phyloP scores from a whole-genome alignment of 1,284 basidiomycete species.

The Macrocybe sp. region DNA sequence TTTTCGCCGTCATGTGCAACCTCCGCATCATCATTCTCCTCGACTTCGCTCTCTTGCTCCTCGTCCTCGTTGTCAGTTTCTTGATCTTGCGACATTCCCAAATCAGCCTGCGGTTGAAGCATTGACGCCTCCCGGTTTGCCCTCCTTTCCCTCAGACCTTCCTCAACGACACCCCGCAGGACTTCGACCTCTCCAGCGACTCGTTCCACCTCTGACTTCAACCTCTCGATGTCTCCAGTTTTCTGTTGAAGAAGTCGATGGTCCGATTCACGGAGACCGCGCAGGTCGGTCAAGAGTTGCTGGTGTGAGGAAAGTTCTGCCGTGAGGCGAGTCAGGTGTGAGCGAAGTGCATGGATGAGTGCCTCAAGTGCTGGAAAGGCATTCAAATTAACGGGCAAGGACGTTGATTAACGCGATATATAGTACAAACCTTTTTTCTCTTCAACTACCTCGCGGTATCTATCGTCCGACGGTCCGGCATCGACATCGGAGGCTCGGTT shows the following conservation, averaged over 20 bases:
- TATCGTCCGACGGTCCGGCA: constrained; percentile 34
- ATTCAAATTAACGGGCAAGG: constrained; percentile 8
- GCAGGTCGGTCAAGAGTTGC: constrained; percentile 59
- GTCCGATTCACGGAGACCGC: constrained; percentile 59
- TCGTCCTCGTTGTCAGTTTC: constrained; percentile 20
- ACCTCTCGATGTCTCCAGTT: constrained; percentile 52
- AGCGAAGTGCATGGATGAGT: constrained; percentile 64
- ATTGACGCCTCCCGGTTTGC: constrained; percentile 10
- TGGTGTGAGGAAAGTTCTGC: constrained; percentile 74
- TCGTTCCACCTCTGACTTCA: constrained; percentile 67
- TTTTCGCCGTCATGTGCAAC: constrained; percentile 22
- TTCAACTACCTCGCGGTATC: constrained; percentile 71
- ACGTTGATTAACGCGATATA: not conserved
- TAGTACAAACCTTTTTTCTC: constrained; percentile 72
- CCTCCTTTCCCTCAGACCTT: constrained; percentile 71
- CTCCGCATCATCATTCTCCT: constrained; percentile 14
- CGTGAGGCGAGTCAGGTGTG: constrained; percentile 73
- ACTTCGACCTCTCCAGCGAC: constrained; percentile 79
- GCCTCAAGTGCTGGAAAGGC: constrained; percentile 63
- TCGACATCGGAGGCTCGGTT: constrained; percentile 14
- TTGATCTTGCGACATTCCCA: constrained; percentile 22
- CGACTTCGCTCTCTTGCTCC: constrained; percentile 21
- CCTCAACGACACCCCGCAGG: constrained; percentile 77
- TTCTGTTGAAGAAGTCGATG: constrained; percentile 55
- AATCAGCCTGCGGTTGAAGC: constrained; percentile 19